Evolutionary conservation across 1,284 basidiomycete genomes (phyloP), one percentile per base, ranked within the genome.

Genomic region (Meira miltonrushii): DNA sequence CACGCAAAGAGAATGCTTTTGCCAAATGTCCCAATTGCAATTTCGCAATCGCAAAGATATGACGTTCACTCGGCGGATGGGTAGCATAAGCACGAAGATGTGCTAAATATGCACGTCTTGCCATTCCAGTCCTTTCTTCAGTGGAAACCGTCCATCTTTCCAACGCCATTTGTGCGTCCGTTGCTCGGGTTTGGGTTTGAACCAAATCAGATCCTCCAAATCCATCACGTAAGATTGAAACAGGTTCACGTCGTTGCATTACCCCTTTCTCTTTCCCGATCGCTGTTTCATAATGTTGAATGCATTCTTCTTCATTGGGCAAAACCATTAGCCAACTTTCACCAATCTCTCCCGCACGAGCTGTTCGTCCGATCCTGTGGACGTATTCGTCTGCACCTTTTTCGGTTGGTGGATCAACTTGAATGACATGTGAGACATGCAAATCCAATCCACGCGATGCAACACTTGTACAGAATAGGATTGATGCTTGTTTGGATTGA

Each of bases 371-470:
- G 6, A 98, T 90, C 48, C 95, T 85, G 80, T 99, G 95, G 5
- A 98, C 87, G 72, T 99, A 98, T 79, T 99, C 95, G 21, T 89
- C 95, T 15, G 88, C 88, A 1, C 95, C 94, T 13, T 92, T 90
- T 81, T 98, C 95, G 0, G 95, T 98, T 0, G 95, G 94, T 25
- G 97, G 84, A 78, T 99, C 95, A 75, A 94, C 94, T 76, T 98
- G 95, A 38, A 98, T 82, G 58, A 99, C 93, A 2, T 90, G 89
- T 17, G 88, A 87, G 8, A 98, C 92, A 2, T 92, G 92, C 48
- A 99, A 81, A 81, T 98, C 95, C n/a, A 99, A 84, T 74, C 95
- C 95, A 74, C 95, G 90, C 37, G 93, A 92, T 0, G 94, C 95
- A 58, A 99, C 92, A 1, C 92, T 94, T 1, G 95, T 99, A 75